A percentile compares a stretch with the other conserved stretches of the same genome.
These are phyloP conservation scores for Termitomyces bulborhizus DNA, from an alignment of 768 basidiomycete species.

Conservation along the genomic window DNA sequence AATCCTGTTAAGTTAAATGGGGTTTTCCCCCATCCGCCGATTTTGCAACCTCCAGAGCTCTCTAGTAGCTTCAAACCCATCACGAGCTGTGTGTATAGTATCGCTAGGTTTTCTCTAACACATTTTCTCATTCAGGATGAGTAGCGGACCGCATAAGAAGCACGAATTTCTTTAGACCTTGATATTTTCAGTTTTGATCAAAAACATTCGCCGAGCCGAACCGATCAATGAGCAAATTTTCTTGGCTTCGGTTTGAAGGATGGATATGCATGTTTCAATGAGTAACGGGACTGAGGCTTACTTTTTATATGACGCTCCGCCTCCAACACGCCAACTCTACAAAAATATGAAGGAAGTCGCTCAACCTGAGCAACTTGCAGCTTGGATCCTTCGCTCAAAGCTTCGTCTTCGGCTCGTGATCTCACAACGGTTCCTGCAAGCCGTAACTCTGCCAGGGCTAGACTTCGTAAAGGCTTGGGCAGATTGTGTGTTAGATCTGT, in stretches of 20 bases:
- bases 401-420: constrained; percentile 1
- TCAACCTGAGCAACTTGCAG: no score
- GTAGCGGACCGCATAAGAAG: no score
- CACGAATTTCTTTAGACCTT: no score
- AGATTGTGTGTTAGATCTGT: constrained; percentile 3
- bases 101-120: no score
- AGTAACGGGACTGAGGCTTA: background rate
- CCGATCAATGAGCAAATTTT: background rate
- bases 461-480: constrained; percentile 12
- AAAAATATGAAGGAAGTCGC: background rate
- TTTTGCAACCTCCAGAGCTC: no score
- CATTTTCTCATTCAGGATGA: no score
- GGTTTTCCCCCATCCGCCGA: no score
- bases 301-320: background rate
- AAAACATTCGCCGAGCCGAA: background rate
- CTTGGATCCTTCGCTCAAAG: background rate
- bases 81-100: no score
- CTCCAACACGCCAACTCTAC: background rate
- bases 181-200: no score
- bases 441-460: constrained; percentile 2
- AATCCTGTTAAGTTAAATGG: no score
- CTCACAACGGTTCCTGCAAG: background rate
- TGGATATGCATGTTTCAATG: background rate
- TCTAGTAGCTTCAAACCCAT: no score
- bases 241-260: background rate